Percentiles rank a stretch among this genome's conserved stretches.
These are phyloP conservation scores for Hymenoscyphus linearis DNA, from an alignment of 2,329 filamentous ascomycete genomes.

Conservation along the genomic window DNA sequence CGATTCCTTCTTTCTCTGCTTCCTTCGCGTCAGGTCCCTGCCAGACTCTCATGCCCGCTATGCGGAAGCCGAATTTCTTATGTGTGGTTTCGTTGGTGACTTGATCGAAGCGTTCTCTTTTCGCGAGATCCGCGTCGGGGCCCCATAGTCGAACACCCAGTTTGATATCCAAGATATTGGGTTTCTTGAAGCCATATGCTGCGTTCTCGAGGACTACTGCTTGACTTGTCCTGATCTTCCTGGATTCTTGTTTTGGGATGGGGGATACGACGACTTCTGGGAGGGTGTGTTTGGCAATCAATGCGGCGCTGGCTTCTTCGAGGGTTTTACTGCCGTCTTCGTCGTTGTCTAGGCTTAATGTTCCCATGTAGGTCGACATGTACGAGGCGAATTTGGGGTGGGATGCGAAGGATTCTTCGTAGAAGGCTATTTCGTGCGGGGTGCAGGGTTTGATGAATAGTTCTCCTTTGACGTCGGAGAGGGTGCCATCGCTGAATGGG, in stretches of 20 bases:
- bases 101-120: conserved; percentile 55
- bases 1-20: conserved; percentile 47
- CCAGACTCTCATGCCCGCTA: conserved; percentile 61
- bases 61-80: conserved; percentile 54
- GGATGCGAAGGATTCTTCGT: conserved; percentile 59
- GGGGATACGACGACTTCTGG: conserved; percentile 22
- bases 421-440: conserved; percentile 79
- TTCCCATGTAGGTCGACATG: conserved; percentile 83
- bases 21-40: conserved; percentile 50
- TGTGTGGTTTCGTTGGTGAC: conserved; percentile 56
- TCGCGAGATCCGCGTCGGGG: conserved; percentile 58
- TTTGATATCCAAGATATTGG: conserved; percentile 92
- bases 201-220: conserved; percentile 84
- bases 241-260: conserved; percentile 14
- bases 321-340: conserved; percentile 43
- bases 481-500: conserved; percentile 71
- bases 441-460: conserved; percentile 95
- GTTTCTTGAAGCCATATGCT: conserved; percentile 70
- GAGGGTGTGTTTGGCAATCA: conserved; percentile 26
- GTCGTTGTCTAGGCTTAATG: conserved; percentile 62
- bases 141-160: conserved; percentile 84
- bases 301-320: conserved; percentile 42
- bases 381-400: conserved; percentile 72
- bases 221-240: conserved; percentile 64
- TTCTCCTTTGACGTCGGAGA: conserved; percentile 75